These are phyloP conservation scores for Pugionium cornutum DNA, from an alignment of 345 rosid species.

Conservation along the genomic window DNA sequence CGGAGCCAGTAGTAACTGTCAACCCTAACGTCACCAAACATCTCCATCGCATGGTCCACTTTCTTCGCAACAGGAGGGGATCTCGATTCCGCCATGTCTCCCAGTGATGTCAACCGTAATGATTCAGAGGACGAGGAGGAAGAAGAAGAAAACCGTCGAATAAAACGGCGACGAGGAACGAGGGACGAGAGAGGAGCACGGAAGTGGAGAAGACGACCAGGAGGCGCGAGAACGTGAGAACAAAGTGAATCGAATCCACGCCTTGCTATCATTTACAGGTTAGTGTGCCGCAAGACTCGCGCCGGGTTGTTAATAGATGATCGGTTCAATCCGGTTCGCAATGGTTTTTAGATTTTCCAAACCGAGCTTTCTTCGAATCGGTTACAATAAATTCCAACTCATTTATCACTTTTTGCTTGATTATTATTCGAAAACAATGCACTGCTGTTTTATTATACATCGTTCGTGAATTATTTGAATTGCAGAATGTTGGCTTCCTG, in stretches of 20 bases:
- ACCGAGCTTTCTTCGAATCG: background rate
- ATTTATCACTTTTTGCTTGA: background rate
- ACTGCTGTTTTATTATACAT: background rate
- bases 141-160: conserved; percentile 7
- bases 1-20: conserved; percentile 96
- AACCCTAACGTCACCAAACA: conserved; percentile 75
- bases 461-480: background rate
- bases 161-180: conserved; percentile 14
- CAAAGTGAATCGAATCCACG: conserved; percentile 22
- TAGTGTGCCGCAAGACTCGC: conserved; percentile 5
- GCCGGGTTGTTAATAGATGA: background rate
- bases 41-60: conserved; percentile 69
- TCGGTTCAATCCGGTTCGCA: conserved; percentile 5
- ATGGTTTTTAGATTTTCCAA: no score
- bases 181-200: conserved; percentile 24
- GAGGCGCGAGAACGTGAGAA: conserved; percentile 12
- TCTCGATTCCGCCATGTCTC: conserved; percentile 37
- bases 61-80: conserved; percentile 77
- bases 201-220: conserved; percentile 7
- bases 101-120: conserved; percentile 1
- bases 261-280: conserved; percentile 17
- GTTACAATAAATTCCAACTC: background rate
- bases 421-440: background rate
- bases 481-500: conserved; percentile 3
- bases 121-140: conserved; percentile 16